phyloP scores from a whole-genome alignment of 177 flowering plant species.

The Viscum album region DNA sequence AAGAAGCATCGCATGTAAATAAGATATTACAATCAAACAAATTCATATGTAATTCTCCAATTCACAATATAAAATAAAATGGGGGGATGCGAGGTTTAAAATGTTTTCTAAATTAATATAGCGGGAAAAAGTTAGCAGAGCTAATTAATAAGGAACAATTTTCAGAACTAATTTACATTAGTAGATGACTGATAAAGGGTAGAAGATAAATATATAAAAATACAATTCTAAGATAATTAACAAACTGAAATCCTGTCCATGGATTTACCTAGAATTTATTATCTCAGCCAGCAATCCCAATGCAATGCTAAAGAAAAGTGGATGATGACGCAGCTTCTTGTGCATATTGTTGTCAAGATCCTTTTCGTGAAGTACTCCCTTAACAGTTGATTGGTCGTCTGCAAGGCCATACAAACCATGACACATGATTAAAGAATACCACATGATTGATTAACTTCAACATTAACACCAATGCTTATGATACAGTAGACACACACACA shows the following conservation, averaged over 20 bases:
- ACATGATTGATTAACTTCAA: background rate
- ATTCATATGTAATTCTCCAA: too few relatives aligned
- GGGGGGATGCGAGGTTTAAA: too few relatives aligned
- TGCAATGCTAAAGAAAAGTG: constrained; percentile 87
- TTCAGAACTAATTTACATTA: too few relatives aligned
- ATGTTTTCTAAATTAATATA: too few relatives aligned
- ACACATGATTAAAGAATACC: too few relatives aligned
- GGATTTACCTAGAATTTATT: constrained; percentile 76
- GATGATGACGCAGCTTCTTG: constrained; percentile 49
- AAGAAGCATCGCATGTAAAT: too few relatives aligned
- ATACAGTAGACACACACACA: background rate
- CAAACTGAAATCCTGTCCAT: background rate
- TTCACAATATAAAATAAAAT: too few relatives aligned
- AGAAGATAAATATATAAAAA: background rate
- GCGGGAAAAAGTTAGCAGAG: too few relatives aligned
- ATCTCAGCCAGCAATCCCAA: constrained; percentile 83
- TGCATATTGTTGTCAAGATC: constrained; percentile 19
- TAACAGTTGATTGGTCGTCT: constrained; percentile 33
- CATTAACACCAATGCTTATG: background rate
- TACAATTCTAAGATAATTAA: background rate
- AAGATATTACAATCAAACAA: too few relatives aligned
- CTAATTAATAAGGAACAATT: too few relatives aligned
- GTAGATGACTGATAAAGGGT: too few relatives aligned
- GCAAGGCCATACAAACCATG: constrained; percentile 16
- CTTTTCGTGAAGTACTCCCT: constrained; percentile 19